phyloP scores from a whole-genome alignment of 2,329 filamentous ascomycete species.

The Penicillium crustosum region DNA sequence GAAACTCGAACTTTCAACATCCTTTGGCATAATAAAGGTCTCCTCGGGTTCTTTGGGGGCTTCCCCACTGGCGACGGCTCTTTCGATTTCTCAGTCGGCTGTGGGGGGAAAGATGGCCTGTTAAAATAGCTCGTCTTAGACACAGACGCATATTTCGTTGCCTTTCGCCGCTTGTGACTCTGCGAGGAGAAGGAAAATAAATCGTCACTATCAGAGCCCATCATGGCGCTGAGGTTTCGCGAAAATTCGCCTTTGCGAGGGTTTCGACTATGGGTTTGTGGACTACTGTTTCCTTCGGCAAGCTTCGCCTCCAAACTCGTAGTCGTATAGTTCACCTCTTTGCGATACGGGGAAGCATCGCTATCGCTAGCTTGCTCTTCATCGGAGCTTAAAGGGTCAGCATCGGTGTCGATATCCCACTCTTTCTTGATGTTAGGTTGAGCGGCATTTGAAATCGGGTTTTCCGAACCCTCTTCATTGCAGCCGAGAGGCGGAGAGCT shows the following conservation, averaged over 20 bases:
- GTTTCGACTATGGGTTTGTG: slow-evolving; percentile 9
- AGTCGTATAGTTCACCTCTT: slow-evolving; percentile 4
- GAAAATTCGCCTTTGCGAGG: not conserved
- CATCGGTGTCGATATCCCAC: slow-evolving; percentile 33
- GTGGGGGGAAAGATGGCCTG: not conserved
- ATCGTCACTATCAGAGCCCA: slow-evolving; percentile 13
- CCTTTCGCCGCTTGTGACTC: slow-evolving; percentile 19
- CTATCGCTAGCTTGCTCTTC: slow-evolving; percentile 29
- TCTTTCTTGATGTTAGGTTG: not conserved
- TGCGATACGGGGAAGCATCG: slow-evolving; percentile 7
- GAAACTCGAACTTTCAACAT: slow-evolving; percentile 22
- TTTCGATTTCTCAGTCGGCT: not conserved
- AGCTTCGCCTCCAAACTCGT: slow-evolving; percentile 28
- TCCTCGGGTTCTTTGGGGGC: slow-evolving; percentile 10
- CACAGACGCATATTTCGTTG: slow-evolving; percentile 19
- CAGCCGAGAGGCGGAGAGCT: not conserved
- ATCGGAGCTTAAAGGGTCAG: slow-evolving; percentile 37
- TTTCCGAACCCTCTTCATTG: slow-evolving; percentile 26
- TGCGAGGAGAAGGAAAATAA: slow-evolving; percentile 9
- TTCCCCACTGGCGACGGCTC: not conserved
- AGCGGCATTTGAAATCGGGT: not conserved
- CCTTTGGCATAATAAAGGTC: slow-evolving; percentile 28
- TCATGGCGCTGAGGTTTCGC: slow-evolving; percentile 15
- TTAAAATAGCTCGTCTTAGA: slow-evolving; percentile 18
- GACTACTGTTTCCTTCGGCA: slow-evolving; percentile 10